Conservation (phyloP, 2,329 filamentous ascomycete species). For the Pezicula radicicola region DNA sequence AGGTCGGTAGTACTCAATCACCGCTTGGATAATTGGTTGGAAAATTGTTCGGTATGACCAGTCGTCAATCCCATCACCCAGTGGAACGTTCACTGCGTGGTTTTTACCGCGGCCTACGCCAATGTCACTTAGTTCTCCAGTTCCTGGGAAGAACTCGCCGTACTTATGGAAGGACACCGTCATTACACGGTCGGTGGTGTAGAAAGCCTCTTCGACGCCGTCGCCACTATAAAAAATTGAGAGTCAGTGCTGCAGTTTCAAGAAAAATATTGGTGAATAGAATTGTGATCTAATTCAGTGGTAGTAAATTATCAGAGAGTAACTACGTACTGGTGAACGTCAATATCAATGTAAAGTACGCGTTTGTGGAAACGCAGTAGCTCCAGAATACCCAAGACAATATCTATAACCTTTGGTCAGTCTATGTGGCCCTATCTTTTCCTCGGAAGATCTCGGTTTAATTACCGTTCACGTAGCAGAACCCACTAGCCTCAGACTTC, state of each 20-base stretch:
- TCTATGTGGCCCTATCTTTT: constrained; percentile 1
- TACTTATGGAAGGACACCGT: constrained; percentile 98
- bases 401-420: constrained; percentile 60
- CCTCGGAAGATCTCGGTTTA: constrained; percentile 25
- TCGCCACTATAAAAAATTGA: constrained; percentile 51
- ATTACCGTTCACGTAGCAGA: constrained; percentile 94
- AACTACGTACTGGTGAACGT: constrained; percentile 67
- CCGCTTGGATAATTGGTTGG: constrained; percentile 80
- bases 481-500: constrained; percentile 92
- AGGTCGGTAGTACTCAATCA: constrained; percentile 84
- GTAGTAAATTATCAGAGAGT: too few relatives aligned
- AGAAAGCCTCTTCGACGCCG: constrained; percentile 90
- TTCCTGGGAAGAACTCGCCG: constrained; percentile 92
- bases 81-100: constrained; percentile 86
- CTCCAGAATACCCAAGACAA: constrained; percentile 92
- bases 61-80: constrained; percentile 90
- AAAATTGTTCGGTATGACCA: constrained; percentile 87
- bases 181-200: constrained; percentile 88
- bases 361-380: constrained; percentile 86
- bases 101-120: constrained; percentile 86
- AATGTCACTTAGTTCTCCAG: constrained; percentile 81
- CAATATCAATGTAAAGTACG: constrained; percentile 97
- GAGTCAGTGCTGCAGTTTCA: too few relatives aligned
- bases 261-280: too few relatives aligned
- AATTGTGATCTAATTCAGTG: too few relatives aligned